Evolutionary conservation across 2,329 filamentous ascomycete species (phyloP).

Genomic region (Verticillium isaacii): DNA sequence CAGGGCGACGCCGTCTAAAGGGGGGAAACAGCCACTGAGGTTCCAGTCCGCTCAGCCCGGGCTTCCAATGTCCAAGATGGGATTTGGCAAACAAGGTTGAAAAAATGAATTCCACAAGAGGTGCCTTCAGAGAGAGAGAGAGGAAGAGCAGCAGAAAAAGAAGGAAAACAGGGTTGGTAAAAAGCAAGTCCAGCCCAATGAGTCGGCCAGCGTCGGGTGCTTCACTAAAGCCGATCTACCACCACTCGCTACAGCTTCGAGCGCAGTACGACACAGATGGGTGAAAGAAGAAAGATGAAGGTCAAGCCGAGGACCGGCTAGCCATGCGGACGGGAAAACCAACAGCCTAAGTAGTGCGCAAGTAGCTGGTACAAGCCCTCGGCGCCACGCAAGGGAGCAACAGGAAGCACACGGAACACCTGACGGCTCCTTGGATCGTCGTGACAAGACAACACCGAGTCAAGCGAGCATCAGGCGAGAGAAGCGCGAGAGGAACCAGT

Average conservation of each 20-base stretch:
- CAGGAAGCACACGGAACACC: background rate
- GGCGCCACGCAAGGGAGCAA: background rate
- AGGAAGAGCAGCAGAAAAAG: background rate
- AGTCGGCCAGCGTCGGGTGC: background rate
- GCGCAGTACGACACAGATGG: background rate
- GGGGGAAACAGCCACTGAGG: background rate
- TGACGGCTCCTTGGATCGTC: background rate
- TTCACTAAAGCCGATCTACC: background rate
- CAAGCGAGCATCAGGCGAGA: background rate
- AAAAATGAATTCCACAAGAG: background rate
- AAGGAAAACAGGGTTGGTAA: background rate
- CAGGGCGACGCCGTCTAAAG: constrained; percentile 4
- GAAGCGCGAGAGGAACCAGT: background rate
- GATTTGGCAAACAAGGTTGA: background rate
- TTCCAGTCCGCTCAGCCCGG: background rate
- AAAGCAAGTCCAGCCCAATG: background rate
- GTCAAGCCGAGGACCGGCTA: background rate
- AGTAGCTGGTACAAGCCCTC: background rate
- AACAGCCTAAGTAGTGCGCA: background rate
- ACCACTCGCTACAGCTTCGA: background rate
- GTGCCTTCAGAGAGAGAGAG: background rate
- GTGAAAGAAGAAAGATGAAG: background rate
- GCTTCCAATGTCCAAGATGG: background rate
- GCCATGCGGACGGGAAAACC: background rate
- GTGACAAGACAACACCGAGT: background rate